These are phyloP conservation scores for Yamadazyma tumulicola DNA, from an alignment of 805 yeast species.

Conservation along the genomic window DNA sequence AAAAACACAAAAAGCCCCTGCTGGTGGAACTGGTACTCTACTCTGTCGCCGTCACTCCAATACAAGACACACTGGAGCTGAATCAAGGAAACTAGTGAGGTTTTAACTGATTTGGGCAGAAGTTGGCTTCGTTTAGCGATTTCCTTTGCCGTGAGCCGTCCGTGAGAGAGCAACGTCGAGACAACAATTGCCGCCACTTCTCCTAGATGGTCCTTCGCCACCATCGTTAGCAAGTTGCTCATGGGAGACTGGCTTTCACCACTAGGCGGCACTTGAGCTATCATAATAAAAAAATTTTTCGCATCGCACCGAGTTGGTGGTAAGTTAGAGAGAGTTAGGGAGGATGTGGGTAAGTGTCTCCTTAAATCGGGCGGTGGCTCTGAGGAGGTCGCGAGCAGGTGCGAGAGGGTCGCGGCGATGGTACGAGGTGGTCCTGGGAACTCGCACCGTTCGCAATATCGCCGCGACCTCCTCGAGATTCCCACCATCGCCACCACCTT, in stretches of 20 bases:
- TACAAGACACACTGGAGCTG: constrained; percentile 74
- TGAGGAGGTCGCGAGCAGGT: no score
- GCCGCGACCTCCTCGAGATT: no score
- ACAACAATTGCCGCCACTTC: constrained; percentile 67
- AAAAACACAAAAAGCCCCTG: constrained; percentile 61
- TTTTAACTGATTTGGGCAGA: constrained; percentile 50
- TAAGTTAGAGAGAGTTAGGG: neutral
- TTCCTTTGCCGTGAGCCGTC: constrained; percentile 59
- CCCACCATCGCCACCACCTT: no score
- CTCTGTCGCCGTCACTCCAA: constrained; percentile 38
- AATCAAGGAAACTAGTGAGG: constrained; percentile 68
- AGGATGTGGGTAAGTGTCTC: no score
- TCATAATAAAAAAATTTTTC: no score
- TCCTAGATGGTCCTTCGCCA: constrained; percentile 60
- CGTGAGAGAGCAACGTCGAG: constrained; percentile 60
- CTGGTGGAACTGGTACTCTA: constrained; percentile 59
- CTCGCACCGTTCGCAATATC: no score
- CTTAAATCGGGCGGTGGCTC: no score
- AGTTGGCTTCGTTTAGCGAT: constrained; percentile 45
- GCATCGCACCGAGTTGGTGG: neutral
- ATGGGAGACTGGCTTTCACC: constrained; percentile 58
- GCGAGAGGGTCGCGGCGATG: no score
- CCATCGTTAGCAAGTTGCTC: constrained; percentile 53
- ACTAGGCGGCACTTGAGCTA: constrained; percentile 12
- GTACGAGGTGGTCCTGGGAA: no score